Conservation (phyloP, 495 filamentous ascomycete species). For the Neurospora tetraspora region DNA sequence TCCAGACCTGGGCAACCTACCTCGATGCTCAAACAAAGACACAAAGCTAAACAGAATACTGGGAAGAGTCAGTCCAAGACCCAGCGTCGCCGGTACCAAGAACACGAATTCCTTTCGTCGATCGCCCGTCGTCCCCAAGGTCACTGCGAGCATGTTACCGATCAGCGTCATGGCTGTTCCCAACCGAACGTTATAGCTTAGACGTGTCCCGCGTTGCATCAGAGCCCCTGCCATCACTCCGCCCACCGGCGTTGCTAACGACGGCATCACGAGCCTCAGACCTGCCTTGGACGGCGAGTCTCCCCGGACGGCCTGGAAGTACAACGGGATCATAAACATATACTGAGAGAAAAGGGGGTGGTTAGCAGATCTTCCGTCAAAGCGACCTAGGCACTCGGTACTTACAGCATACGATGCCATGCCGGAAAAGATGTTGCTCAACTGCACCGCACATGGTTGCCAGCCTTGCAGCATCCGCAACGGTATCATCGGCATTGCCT, state of each 20-base stretch:
- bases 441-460: slow-evolving; percentile 42
- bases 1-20: slow-evolving; percentile 23
- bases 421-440: slow-evolving; percentile 53
- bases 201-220: slow-evolving; percentile 53
- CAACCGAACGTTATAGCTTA: slow-evolving; percentile 43
- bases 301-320: slow-evolving; percentile 53
- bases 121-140: slow-evolving; percentile 43
- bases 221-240: slow-evolving; percentile 49
- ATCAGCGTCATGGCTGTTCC: slow-evolving; percentile 50
- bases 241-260: slow-evolving; percentile 50
- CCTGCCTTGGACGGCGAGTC: slow-evolving; percentile 53
- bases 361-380: background rate
- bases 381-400: too few relatives aligned
- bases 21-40: slow-evolving; percentile 50
- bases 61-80: slow-evolving; percentile 54
- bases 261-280: slow-evolving; percentile 47
- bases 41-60: slow-evolving; percentile 54
- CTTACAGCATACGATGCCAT: slow-evolving; percentile 53
- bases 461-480: slow-evolving; percentile 46
- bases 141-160: slow-evolving; percentile 46
- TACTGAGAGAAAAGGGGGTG: slow-evolving; percentile 31
- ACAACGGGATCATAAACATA: slow-evolving; percentile 54
- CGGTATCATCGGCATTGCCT: slow-evolving; percentile 54
- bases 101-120: slow-evolving; percentile 52
- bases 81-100: slow-evolving; percentile 53